phyloP scores from a whole-genome alignment of 2,329 filamentous ascomycete species.

The Neurospora sp. region DNA sequence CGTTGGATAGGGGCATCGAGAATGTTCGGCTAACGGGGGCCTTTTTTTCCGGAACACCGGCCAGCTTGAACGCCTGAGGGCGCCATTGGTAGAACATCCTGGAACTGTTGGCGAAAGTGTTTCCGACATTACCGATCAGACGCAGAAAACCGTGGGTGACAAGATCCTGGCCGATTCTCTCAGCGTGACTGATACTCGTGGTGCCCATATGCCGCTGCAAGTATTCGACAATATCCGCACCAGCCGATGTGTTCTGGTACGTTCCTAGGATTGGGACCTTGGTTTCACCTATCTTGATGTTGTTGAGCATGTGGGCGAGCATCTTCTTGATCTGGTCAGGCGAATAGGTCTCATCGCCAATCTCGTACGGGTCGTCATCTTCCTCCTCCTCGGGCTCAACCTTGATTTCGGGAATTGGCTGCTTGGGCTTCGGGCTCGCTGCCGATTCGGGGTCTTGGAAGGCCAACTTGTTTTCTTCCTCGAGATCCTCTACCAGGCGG shows the following conservation, averaged over 20 bases:
- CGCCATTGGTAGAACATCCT: slow-evolving; percentile 98
- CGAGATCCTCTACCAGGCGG: slow-evolving; percentile 85
- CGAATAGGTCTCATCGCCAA: slow-evolving; percentile 80
- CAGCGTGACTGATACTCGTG: slow-evolving; percentile 78
- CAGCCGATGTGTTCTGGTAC: slow-evolving; percentile 85
- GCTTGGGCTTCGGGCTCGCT: slow-evolving; percentile 47
- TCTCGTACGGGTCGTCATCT: slow-evolving; percentile 79
- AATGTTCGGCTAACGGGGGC: slow-evolving; percentile 60
- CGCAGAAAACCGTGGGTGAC: slow-evolving; percentile 78
- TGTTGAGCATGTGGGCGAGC: slow-evolving; percentile 73
- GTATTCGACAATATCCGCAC: slow-evolving; percentile 92
- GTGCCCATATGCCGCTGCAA: slow-evolving; percentile 80
- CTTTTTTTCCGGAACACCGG: slow-evolving; percentile 85
- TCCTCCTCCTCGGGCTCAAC: slow-evolving; percentile 61
- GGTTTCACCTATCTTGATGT: slow-evolving; percentile 76
- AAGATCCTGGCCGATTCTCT: slow-evolving; percentile 90
- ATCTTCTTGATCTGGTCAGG: slow-evolving; percentile 88
- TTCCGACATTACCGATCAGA: slow-evolving; percentile 88
- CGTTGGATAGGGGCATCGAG: slow-evolving; percentile 54
- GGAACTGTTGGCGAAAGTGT: slow-evolving; percentile 92
- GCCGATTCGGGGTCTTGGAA: slow-evolving; percentile 71
- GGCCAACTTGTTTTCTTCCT: slow-evolving; percentile 96
- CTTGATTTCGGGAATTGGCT: slow-evolving; percentile 71
- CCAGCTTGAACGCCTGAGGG: slow-evolving; percentile 77
- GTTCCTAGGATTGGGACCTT: slow-evolving; percentile 94